Conservation (phyloP, 2,329 filamentous ascomycete species). For the Fusarium sp. region DNA sequence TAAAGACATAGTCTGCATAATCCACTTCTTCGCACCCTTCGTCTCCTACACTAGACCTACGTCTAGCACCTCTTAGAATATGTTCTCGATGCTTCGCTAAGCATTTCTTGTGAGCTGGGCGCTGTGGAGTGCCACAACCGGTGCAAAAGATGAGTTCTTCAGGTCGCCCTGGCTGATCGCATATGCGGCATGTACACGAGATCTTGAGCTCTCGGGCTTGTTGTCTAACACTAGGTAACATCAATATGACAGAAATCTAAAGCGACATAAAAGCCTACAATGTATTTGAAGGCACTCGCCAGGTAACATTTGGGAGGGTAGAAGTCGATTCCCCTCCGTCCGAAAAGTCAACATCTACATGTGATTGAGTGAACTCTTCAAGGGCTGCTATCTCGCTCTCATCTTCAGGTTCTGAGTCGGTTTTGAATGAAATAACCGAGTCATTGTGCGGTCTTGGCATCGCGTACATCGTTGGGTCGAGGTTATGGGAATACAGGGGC, state of each 20-base stretch:
- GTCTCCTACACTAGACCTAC: not conserved
- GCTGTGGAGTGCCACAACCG: not conserved
- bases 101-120: not conserved
- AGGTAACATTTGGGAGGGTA: not conserved
- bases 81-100: not conserved
- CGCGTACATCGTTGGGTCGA: not conserved
- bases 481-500: too few species aligned
- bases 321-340: not conserved
- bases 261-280: not conserved
- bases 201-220: not conserved
- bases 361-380: not conserved
- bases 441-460: not conserved
- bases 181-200: not conserved
- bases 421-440: not conserved
- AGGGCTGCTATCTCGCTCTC: not conserved
- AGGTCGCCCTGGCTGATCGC: not conserved
- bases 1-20: not conserved
- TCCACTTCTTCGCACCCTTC: not conserved
- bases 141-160: not conserved
- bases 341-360: not conserved
- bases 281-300: not conserved
- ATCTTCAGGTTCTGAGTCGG: not conserved
- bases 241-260: not conserved
- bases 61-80: not conserved
- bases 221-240: not conserved